Evolutionary conservation across 129 eudicot species (phyloP).

Genomic region (Lactuca saligna): DNA sequence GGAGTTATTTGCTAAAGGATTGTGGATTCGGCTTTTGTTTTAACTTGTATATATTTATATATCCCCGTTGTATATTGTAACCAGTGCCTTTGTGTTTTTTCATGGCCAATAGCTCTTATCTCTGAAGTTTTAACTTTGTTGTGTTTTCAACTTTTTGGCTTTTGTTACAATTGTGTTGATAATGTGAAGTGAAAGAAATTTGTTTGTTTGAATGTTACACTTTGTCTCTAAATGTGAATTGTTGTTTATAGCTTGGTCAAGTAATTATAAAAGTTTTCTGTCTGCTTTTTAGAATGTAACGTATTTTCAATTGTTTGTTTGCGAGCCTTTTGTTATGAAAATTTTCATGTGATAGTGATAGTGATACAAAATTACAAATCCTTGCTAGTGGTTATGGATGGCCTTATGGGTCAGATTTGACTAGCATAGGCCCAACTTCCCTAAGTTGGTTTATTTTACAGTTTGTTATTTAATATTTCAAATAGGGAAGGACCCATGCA

Average conservation of each 20-base stretch:
- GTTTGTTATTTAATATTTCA: no score
- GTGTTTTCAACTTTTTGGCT: background rate
- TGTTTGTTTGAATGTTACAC: constrained; percentile 22
- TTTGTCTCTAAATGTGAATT: background rate
- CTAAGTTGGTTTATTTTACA: background rate
- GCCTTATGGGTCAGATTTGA: no score
- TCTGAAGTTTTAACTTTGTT: constrained; percentile 4
- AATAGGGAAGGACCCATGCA: no score
- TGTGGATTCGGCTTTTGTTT: constrained; percentile 33
- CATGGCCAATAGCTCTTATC: constrained; percentile 12
- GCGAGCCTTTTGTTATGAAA: background rate
- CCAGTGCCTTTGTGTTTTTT: constrained; percentile 13
- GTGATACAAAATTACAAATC: no score
- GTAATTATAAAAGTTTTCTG: background rate
- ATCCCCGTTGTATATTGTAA: constrained; percentile 32
- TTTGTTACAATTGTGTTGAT: constrained; percentile 22
- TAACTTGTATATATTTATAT: constrained; percentile 37
- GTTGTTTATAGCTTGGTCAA: background rate
- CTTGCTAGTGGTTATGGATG: no score
- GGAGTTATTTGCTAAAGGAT: constrained; percentile 27
- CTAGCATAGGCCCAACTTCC: background rate
- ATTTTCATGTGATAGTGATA: no score
- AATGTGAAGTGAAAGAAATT: constrained; percentile 22
- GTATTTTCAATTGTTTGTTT: background rate
- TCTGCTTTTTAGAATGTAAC: background rate